phyloP scores from a whole-genome alignment of 495 filamentous ascomycete genomes.

The Stereocaulon alpinum region DNA sequence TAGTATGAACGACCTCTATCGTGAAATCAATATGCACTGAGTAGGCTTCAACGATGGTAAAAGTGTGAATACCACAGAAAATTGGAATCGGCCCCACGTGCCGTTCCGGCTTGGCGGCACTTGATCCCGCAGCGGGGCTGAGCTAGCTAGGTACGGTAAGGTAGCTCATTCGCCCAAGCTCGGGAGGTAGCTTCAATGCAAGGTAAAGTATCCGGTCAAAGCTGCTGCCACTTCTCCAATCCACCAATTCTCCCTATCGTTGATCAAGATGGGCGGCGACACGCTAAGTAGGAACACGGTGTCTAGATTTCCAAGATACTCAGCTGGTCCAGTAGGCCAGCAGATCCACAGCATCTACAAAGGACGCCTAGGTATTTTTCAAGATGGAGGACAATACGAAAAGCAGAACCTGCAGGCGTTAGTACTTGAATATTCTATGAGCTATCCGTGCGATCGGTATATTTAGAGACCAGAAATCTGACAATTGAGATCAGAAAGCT shows the following conservation, averaged over 20 bases:
- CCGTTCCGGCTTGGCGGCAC: neutral
- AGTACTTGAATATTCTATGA: conserved; percentile 9
- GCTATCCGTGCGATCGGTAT: neutral
- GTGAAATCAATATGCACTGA: too few relatives aligned
- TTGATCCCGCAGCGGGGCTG: neutral
- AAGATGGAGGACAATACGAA: conserved; percentile 68
- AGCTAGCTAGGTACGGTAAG: neutral
- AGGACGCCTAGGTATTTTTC: conserved; percentile 74
- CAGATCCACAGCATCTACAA: conserved; percentile 82
- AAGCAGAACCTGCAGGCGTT: conserved; percentile 62
- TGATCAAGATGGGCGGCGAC: conserved; percentile 35
- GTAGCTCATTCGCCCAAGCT: neutral
- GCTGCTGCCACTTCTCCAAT: neutral
- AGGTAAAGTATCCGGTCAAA: neutral
- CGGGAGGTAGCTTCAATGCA: neutral
- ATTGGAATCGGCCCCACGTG: neutral
- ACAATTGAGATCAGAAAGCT: conserved; percentile 47
- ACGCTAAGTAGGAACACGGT: conserved; percentile 14
- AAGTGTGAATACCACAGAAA: too few relatives aligned
- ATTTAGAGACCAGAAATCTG: neutral
- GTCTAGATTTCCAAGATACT: conserved; percentile 42
- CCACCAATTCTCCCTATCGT: neutral
- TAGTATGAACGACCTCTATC: neutral
- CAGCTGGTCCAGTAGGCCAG: conserved; percentile 60
- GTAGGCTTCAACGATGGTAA: too few relatives aligned